A percentile compares a stretch with the other conserved stretches of the same genome.
Conservation (phyloP, 1,139 yeast genomes). For the Geotrichum klebahnii region DNA sequence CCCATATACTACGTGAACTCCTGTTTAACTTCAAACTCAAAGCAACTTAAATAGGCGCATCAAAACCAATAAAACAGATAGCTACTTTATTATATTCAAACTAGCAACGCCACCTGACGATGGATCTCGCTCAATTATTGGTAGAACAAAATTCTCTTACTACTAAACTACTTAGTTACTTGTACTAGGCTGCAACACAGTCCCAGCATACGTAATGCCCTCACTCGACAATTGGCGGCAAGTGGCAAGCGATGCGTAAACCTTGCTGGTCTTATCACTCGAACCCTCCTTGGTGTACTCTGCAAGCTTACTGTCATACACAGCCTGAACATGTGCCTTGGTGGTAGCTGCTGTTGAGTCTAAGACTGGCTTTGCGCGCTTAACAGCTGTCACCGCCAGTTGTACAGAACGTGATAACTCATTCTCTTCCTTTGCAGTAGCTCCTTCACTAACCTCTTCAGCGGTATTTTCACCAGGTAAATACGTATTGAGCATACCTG, state of each 20-base stretch:
- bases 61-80: too few species aligned
- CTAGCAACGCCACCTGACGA: too few species aligned
- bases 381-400: slow-evolving; percentile 35
- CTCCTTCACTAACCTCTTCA: slow-evolving; percentile 38
- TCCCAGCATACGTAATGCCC: slow-evolving; percentile 23
- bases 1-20: too few species aligned
- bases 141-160: too few species aligned
- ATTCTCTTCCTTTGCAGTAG: slow-evolving; percentile 37
- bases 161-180: too few species aligned
- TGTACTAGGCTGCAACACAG: slow-evolving; percentile 12
- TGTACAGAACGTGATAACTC: slow-evolving; percentile 37
- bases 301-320: slow-evolving; percentile 33
- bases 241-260: slow-evolving; percentile 27
- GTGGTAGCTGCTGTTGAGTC: slow-evolving; percentile 32
- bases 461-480: slow-evolving; percentile 40
- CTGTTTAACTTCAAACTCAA: too few species aligned
- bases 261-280: slow-evolving; percentile 22
- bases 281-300: slow-evolving; percentile 27
- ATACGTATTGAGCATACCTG: slow-evolving; percentile 43
- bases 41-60: too few species aligned
- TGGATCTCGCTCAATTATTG: too few species aligned
- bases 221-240: slow-evolving; percentile 27
- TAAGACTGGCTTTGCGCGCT: slow-evolving; percentile 37
- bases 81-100: too few species aligned
- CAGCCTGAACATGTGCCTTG: slow-evolving; percentile 29